phyloP scores from a whole-genome alignment of 139 green algal genomes.

The Chlorella sorokiniana region DNA sequence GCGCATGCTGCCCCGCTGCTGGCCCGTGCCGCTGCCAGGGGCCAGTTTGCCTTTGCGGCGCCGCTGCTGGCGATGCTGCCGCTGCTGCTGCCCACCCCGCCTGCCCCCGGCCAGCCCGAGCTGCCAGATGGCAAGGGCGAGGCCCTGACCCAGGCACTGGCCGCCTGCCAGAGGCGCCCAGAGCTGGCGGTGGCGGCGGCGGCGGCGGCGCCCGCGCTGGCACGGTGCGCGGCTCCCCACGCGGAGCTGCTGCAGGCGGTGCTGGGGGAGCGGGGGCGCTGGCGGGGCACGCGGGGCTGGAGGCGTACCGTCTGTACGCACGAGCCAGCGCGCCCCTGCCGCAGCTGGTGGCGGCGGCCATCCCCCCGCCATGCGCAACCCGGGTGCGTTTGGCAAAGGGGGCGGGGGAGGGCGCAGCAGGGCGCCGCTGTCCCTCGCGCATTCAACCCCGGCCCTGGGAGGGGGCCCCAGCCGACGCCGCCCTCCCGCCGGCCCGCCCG shows the following conservation, averaged over 20 bases:
- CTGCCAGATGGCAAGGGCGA: background rate
- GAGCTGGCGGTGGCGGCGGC: slow-evolving; percentile 14
- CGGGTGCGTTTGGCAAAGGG: background rate
- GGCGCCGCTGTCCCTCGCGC: background rate
- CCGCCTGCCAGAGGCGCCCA: background rate
- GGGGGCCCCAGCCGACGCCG: background rate
- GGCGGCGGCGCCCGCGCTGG: background rate
- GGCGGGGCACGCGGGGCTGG: slow-evolving; percentile 15
- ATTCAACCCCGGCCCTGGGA: background rate
- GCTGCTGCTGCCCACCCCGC: background rate
- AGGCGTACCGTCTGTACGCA: slow-evolving; percentile 24
- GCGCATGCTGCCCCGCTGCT: background rate
- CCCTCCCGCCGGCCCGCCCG: background rate
- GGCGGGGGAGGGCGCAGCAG: background rate
- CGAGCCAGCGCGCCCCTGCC: background rate
- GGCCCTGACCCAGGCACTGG: background rate
- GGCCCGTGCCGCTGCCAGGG: background rate
- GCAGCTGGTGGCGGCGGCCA: background rate
- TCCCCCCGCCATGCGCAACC: slow-evolving; percentile 3
- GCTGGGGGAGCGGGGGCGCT: background rate
- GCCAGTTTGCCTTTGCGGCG: background rate
- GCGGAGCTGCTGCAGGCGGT: slow-evolving; percentile 19
- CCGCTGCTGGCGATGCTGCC: slow-evolving; percentile 5
- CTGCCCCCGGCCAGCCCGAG: background rate
- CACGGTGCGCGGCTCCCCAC: background rate